phyloP scores from a whole-genome alignment of 768 basidiomycete genomes.

The Trametes cinnabarina region DNA sequence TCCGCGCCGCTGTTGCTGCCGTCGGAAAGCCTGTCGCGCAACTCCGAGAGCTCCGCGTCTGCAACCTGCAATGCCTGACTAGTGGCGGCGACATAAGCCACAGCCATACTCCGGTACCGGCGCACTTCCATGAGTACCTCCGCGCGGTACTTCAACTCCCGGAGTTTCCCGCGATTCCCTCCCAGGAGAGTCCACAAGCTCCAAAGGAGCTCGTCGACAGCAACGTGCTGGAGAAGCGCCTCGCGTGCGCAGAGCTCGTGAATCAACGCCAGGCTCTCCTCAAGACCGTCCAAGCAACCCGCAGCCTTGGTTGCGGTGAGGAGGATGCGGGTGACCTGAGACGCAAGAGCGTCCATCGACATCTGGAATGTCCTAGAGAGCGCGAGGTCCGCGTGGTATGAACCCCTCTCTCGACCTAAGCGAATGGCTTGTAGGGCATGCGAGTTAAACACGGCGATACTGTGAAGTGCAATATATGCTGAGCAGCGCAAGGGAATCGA shows the following conservation, averaged over 20 bases:
- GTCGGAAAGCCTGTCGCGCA: slow-evolving; percentile 65
- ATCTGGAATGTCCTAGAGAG: slow-evolving; percentile 54
- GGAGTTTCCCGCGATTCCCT: slow-evolving; percentile 50
- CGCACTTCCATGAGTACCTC: slow-evolving; percentile 52
- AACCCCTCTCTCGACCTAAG: slow-evolving; percentile 32
- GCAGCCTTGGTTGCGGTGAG: slow-evolving; percentile 61
- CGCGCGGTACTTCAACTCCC: slow-evolving; percentile 49
- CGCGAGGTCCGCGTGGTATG: slow-evolving; percentile 38
- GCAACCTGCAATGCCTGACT: slow-evolving; percentile 57
- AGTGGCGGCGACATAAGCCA: slow-evolving; percentile 60
- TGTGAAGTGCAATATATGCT: slow-evolving; percentile 31
- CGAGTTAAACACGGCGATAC: slow-evolving; percentile 70
- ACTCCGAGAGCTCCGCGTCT: slow-evolving; percentile 71
- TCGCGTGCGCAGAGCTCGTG: slow-evolving; percentile 61
- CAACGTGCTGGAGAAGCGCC: slow-evolving; percentile 41
- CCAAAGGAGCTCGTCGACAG: slow-evolving; percentile 53
- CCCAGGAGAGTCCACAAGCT: slow-evolving; percentile 70
- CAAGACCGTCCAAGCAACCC: slow-evolving; percentile 58
- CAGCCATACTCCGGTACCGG: slow-evolving; percentile 57
- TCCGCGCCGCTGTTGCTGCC: slow-evolving; percentile 54
- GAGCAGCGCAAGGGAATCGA: no score
- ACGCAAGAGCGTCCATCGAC: slow-evolving; percentile 58
- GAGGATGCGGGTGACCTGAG: slow-evolving; percentile 51
- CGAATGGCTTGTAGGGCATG: slow-evolving; percentile 43
- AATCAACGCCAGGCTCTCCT: slow-evolving; percentile 53